These are phyloP conservation scores for Ustulina deusta DNA, from an alignment of 2,329 filamentous ascomycete species.

Conservation along the genomic window DNA sequence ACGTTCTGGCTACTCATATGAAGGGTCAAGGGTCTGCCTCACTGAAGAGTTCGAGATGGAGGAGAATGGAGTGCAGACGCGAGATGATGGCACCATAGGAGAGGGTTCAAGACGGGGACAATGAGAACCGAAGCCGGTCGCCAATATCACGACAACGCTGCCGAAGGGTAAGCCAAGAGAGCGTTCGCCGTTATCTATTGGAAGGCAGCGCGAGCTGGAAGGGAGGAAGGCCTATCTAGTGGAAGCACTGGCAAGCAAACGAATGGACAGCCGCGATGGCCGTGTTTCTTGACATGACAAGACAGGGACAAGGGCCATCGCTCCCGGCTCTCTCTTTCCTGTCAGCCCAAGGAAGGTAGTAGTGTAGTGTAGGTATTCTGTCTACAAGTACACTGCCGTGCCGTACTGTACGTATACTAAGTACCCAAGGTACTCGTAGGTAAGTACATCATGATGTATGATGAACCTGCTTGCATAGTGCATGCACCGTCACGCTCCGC, in stretches of 20 bases:
- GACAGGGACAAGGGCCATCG: constrained; percentile 1
- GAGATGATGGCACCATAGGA: constrained; percentile 12
- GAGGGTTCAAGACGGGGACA: constrained; percentile 10
- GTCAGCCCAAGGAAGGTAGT: too few relatives aligned
- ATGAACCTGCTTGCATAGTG: constrained; percentile 35
- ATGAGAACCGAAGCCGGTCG: constrained; percentile 7
- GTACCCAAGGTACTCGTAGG: background rate
- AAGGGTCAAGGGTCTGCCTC: constrained; percentile 4
- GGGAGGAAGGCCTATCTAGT: background rate
- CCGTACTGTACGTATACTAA: background rate
- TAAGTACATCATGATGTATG: constrained; percentile 13
- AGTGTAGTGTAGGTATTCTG: too few relatives aligned
- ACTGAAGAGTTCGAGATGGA: background rate
- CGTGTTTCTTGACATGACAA: constrained; percentile 12
- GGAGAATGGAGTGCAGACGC: background rate
- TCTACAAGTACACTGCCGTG: constrained; percentile 1
- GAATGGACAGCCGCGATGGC: constrained; percentile 22
- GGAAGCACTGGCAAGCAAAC: background rate
- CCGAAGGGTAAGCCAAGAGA: constrained; percentile 24
- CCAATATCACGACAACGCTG: constrained; percentile 15
- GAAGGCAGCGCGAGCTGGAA: constrained; percentile 11
- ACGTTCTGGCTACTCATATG: constrained; percentile 17
- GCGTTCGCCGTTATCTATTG: constrained; percentile 10
- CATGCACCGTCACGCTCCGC: constrained; percentile 23
- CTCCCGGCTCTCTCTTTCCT: background rate